Base-by-base conservation (phyloP, 1,284 basidiomycete genomes). In the Melampsora medusae region DNA sequence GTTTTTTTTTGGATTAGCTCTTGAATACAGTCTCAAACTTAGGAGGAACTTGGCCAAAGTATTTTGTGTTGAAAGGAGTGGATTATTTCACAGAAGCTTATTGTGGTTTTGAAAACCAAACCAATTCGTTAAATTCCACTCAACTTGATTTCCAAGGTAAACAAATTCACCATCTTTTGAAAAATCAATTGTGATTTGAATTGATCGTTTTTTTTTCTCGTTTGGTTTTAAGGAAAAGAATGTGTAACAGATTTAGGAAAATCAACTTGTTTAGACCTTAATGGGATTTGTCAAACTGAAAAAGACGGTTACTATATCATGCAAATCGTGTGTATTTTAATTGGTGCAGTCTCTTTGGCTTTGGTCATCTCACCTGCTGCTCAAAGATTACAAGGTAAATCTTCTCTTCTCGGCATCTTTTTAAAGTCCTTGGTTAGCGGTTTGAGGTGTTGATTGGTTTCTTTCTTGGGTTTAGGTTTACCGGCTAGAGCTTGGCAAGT, bases 1-100 rank as follows among this genome's bases (percentile, higher is more conserved):
- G 42, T 17, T n/a, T 9, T 14, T 31, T 48, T 48, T 48, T 50
- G 66, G 42, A 14, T 22, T 12, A 35, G 91, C 86, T 99, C 46
- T 85, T 99, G 75, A 97, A 98, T 83, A 99, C 97, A 6, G 93
- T 98, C 79, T 91, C 91, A 28, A 99, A 99, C 82, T 88, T 99
- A 77, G 97, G 97, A 69, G 97, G 97, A 9, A 99, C 97, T 1
- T 98, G 95, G 95, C 97, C 97, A 2, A 90, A 91, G 78, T 95
- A 88, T 85, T 95, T 96, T 82, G 90, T 97, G 22, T 85, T 97
- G 49, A 93, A 96, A 86, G 91, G 91, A 9, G 92, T 97, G 77
- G 95, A 97, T 83, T 83, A 88, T 64, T 91, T 97, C 81, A 93
- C 89, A 69, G 86, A 89, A 64, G 92, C 93, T 5, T 90, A 88